Evolutionary conservation across 768 basidiomycete species (phyloP).

Genomic region (Suillus fuscotomentosus): DNA sequence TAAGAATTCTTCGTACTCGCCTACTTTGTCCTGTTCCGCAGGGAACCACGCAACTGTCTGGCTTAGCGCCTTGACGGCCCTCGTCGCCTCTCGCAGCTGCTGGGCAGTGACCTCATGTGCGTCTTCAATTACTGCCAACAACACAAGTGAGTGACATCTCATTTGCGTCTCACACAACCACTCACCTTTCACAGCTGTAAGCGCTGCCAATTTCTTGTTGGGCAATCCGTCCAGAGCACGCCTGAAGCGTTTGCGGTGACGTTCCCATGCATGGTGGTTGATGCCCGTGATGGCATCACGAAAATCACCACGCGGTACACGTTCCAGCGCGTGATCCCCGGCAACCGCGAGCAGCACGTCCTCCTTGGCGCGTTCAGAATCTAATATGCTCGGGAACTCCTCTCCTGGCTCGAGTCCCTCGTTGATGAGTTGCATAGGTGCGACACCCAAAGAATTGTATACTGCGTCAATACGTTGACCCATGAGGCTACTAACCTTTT

Average conservation of each 20-base stretch:
- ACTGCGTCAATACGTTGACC: neutral
- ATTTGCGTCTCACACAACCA: neutral
- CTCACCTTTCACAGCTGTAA: neutral
- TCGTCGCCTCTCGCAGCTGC: neutral
- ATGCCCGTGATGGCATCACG: neutral
- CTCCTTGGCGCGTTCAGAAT: no score
- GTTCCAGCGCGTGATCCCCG: neutral
- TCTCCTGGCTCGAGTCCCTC: neutral
- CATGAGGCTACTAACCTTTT: neutral
- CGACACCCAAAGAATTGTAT: neutral
- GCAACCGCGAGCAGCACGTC: neutral
- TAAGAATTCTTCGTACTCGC: neutral
- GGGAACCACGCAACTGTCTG: neutral
- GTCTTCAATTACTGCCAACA: neutral
- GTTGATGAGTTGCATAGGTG: neutral
- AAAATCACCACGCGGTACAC: neutral
- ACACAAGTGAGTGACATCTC: neutral
- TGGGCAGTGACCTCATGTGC: neutral
- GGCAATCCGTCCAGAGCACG: neutral
- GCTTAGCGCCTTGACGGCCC: neutral
- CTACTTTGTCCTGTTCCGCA: neutral
- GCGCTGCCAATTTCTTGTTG: neutral
- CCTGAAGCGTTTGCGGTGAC: conserved; percentile 4
- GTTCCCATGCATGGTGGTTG: conserved; percentile 4
- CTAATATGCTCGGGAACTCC: no score